These are phyloP conservation scores for Neoscytalidium dimidiatum DNA, from an alignment of 2,329 filamentous ascomycete species.

Conservation along the genomic window DNA sequence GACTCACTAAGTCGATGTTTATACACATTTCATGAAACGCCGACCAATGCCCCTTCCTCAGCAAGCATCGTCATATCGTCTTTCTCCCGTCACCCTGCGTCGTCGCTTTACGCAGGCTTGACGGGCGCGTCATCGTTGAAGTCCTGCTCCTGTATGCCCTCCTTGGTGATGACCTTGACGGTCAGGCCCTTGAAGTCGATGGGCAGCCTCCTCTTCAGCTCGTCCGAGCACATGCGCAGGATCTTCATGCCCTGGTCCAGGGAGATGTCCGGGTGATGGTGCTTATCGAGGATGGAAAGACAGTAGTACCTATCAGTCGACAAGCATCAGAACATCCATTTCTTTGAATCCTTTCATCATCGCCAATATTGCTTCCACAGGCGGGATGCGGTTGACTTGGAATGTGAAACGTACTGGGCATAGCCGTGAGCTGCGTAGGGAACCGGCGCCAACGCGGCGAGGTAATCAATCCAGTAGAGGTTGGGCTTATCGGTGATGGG, in stretches of 20 bases:
- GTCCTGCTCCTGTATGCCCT: slow-evolving; percentile 82
- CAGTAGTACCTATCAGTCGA: slow-evolving; percentile 78
- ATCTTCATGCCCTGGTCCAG: slow-evolving; percentile 90
- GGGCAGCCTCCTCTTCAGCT: slow-evolving; percentile 93
- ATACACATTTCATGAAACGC: slow-evolving; percentile 8
- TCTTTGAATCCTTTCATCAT: not conserved
- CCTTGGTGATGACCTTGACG: slow-evolving; percentile 94
- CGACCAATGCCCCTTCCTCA: not conserved
- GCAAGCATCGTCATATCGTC: slow-evolving; percentile 2
- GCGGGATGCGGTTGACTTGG: not conserved
- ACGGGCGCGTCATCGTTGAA: slow-evolving; percentile 81
- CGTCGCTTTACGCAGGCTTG: slow-evolving; percentile 36
- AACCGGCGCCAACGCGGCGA: slow-evolving; percentile 82
- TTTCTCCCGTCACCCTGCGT: not conserved
- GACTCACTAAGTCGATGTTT: not conserved
- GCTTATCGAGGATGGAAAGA: slow-evolving; percentile 95
- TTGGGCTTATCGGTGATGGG: slow-evolving; percentile 87
- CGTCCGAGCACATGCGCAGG: slow-evolving; percentile 91
- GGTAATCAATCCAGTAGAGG: slow-evolving; percentile 96
- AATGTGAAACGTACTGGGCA: slow-evolving; percentile 71
- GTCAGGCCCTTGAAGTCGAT: slow-evolving; percentile 97
- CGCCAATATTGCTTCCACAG: no score
- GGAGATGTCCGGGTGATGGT: slow-evolving; percentile 92
- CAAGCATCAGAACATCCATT: not conserved
- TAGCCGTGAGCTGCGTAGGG: slow-evolving; percentile 98